A percentile compares a stretch with the other conserved stretches of the same genome.
These are phyloP conservation scores for Stereum hirsutum DNA, from an alignment of 1,284 basidiomycete species.

Conservation along the genomic window DNA sequence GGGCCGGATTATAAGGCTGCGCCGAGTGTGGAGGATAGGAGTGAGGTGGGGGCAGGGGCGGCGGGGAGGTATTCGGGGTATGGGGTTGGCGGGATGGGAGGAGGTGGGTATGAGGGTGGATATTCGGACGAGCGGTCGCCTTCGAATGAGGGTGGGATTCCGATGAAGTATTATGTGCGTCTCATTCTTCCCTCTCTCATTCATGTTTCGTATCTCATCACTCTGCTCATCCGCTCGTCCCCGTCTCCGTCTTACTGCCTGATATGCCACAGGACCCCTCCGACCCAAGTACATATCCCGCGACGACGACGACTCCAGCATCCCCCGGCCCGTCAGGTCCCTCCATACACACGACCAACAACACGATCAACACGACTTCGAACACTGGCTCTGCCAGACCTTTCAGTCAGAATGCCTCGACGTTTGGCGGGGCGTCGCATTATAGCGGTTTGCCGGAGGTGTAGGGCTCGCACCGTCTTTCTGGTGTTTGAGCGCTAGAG, in stretches of 20 bases:
- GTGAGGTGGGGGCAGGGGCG: conserved; percentile 7
- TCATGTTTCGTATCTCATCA: neutral
- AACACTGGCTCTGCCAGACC: conserved; percentile 2
- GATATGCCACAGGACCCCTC: conserved; percentile 8
- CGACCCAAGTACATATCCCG: conserved; percentile 11
- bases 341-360: conserved; percentile 6
- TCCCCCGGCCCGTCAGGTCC: conserved; percentile 4
- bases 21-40: conserved; percentile 18
- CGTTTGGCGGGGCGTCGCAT: too few species aligned
- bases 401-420: too few species aligned
- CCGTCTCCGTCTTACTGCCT: neutral
- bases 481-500: too few species aligned
- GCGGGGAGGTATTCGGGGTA: neutral
- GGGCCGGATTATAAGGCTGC: too few species aligned
- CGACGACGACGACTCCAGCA: too few species aligned
- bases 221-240: neutral
- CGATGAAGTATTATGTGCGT: conserved; percentile 9
- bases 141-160: too few species aligned
- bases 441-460: conserved; percentile 11
- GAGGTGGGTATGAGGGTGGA: too few species aligned
- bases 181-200: neutral
- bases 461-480: too few species aligned
- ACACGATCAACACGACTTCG: neutral
- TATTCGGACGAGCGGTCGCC: too few species aligned
- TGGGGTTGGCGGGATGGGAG: neutral